Evolutionary conservation across 2,329 filamentous ascomycete genomes (phyloP).

Genomic region (Aspergillus nomiae): DNA sequence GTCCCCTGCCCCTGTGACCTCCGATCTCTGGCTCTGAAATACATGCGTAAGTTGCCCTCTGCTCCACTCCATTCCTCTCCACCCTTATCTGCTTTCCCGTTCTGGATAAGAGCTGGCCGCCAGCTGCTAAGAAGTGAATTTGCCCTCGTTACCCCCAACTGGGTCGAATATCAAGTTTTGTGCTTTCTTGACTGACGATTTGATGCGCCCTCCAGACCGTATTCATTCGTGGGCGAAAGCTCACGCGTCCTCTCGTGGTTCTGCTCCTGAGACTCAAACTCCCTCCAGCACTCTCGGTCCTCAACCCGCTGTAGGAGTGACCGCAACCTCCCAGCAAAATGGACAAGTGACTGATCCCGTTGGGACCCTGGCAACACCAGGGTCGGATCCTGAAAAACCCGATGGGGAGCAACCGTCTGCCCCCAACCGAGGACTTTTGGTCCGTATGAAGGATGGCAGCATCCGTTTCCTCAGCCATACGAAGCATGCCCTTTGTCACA

Average conservation of each 20-base stretch:
- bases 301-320: not conserved
- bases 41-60: conserved; percentile 36
- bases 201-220: conserved; percentile 28
- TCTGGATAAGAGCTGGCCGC: conserved; percentile 10
- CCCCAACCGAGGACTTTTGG: conserved; percentile 24
- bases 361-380: conserved; percentile 22
- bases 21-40: conserved; percentile 31
- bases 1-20: conserved; percentile 6
- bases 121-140: not conserved
- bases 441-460: conserved; percentile 34
- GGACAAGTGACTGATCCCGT: conserved; percentile 31
- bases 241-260: conserved; percentile 34
- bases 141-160: not conserved
- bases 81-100: conserved; percentile 1
- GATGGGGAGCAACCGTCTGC: conserved; percentile 23
- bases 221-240: conserved; percentile 45
- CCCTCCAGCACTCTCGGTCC: conserved; percentile 2
- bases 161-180: not conserved
- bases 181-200: not conserved
- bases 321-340: conserved; percentile 18
- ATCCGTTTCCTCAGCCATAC: conserved; percentile 37
- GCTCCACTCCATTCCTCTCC: not conserved
- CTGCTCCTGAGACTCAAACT: conserved; percentile 6
- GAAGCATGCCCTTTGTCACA: conserved; percentile 37
- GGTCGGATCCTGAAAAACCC: conserved; percentile 12